Evolutionary conservation across 2,329 filamentous ascomycete genomes (phyloP), one percentile per base, ranked within the genome.

Genomic region (Ophiostoma sp.): DNA sequence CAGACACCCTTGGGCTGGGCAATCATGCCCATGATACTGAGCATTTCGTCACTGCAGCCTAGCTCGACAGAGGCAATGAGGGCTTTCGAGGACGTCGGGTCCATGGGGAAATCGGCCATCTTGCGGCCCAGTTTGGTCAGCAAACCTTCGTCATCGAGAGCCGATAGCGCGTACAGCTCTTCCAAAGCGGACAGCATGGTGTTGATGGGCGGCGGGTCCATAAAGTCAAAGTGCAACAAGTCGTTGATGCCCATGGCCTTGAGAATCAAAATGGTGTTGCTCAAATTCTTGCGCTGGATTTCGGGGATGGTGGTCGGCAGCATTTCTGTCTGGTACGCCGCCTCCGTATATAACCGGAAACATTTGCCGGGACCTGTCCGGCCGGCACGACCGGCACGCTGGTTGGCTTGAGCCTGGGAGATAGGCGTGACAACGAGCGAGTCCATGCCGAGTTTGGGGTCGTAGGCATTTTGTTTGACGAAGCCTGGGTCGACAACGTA

Each of bases 231-330:
- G 80, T 97, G 94, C 15, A 99, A 87, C 1, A 99, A 86, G 80
- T 99, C 96, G 79, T 99, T 98, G 82, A 99, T 98, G 2, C 97
- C 96, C 94, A 99, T 98, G 0, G 96, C 96, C 81, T 99, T 99
- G 69, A 99, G 88, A 93, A 98, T 97, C 64, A 99, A 87, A 81
- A 99, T 98, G 0, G 95, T 98, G 77, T 93, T 91, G 0, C 94
- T 93, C 71, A 99, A 80, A 78, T 99, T 99, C 81, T 98, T 94
- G 0, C 96, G 88, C 80, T 99, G 96, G 70, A 99, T 99, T 78
- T 98, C 96, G 0, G 96, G 96, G 39, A 98, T 97, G 0, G 94
- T 95, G 0, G 95, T 98, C 0, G 96, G 95, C 74, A 98, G 84
- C 95, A 99, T 98, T 82, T 99, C 97, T 0, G 93, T 95, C 80